phyloP scores from a whole-genome alignment of 2,329 filamentous ascomycete species.

The Monosporascus sp. region DNA sequence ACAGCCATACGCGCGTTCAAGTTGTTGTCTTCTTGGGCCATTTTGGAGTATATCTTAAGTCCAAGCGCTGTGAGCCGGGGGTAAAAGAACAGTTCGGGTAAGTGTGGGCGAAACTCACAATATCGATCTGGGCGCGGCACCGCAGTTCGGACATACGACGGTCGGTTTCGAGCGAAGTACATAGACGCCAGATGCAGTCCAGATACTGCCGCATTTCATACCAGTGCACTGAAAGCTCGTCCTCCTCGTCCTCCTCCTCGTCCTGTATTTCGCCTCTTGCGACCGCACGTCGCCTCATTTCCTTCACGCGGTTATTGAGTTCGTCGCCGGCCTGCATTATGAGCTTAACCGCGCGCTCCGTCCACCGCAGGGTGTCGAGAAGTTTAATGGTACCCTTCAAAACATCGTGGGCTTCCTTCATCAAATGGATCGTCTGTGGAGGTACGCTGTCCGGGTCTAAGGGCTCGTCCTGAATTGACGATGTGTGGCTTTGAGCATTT shows the following conservation, averaged over 20 bases:
- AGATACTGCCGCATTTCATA: slow-evolving; percentile 43
- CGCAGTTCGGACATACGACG: slow-evolving; percentile 41
- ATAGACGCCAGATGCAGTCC: slow-evolving; percentile 37
- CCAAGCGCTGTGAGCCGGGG: too few species aligned
- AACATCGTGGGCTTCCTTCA: slow-evolving; percentile 43
- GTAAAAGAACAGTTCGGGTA: background rate
- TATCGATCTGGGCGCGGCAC: slow-evolving; percentile 42
- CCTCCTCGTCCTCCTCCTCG: slow-evolving; percentile 18
- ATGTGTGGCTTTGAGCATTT: slow-evolving; percentile 5
- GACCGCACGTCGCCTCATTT: slow-evolving; percentile 11
- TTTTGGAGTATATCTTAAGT: slow-evolving; percentile 42
- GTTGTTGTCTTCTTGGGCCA: slow-evolving; percentile 45
- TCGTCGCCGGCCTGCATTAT: slow-evolving; percentile 40
- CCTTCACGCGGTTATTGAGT: slow-evolving; percentile 28
- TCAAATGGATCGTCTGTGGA: slow-evolving; percentile 40
- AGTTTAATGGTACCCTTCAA: slow-evolving; percentile 40
- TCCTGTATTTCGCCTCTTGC: slow-evolving; percentile 9
- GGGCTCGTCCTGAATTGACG: slow-evolving; percentile 4
- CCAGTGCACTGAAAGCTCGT: slow-evolving; percentile 35
- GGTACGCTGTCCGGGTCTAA: slow-evolving; percentile 29
- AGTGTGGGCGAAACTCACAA: slow-evolving; percentile 25
- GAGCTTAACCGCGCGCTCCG: slow-evolving; percentile 40
- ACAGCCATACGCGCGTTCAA: slow-evolving; percentile 58
- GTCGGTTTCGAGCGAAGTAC: slow-evolving; percentile 40
- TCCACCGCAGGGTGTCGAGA: slow-evolving; percentile 42